Conservation (phyloP, 139 green algal genomes). For the Gonium pectorale region DNA sequence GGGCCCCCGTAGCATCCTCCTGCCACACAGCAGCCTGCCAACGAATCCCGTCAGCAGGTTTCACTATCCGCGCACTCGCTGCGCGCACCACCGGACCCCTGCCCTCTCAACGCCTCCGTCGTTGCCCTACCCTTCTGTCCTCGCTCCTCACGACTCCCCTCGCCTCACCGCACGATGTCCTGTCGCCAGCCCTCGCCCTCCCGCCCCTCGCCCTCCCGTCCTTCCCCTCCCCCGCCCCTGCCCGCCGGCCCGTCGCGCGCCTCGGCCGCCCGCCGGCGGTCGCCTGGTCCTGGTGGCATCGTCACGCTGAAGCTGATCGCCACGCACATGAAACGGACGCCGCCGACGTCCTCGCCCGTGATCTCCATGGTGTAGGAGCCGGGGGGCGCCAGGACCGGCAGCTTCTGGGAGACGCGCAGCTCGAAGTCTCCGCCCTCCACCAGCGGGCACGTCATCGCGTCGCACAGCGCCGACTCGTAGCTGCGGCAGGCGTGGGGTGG, state of each 20-base stretch:
- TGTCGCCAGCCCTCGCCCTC: neutral
- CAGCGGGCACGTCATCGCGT: slow-evolving; percentile 21
- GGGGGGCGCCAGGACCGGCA: slow-evolving; percentile 31
- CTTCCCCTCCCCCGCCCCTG: neutral
- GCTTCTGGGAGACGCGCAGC: slow-evolving; percentile 32
- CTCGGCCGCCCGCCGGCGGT: too few relatives aligned
- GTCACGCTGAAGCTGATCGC: slow-evolving; percentile 8
- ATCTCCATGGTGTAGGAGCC: slow-evolving; percentile 32
- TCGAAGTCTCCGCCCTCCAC: neutral
- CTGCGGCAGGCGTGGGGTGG: neutral
- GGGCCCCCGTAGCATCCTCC: too few relatives aligned
- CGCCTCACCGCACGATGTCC: neutral
- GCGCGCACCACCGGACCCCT: too few relatives aligned
- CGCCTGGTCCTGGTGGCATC: too few relatives aligned
- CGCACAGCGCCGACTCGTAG: slow-evolving; percentile 20
- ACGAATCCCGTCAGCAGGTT: too few relatives aligned
- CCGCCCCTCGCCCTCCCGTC: neutral
- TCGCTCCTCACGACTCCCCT: too few relatives aligned
- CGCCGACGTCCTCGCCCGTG: neutral
- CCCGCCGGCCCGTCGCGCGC: neutral
- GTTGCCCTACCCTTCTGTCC: too few relatives aligned
- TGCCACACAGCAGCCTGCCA: too few relatives aligned
- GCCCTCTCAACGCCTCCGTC: too few relatives aligned
- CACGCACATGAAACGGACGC: slow-evolving; percentile 33
- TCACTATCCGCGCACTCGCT: too few relatives aligned